Evolutionary conservation across 352 stramenopile species (phyloP).

Genomic region (Aphanomyces stellatus): DNA sequence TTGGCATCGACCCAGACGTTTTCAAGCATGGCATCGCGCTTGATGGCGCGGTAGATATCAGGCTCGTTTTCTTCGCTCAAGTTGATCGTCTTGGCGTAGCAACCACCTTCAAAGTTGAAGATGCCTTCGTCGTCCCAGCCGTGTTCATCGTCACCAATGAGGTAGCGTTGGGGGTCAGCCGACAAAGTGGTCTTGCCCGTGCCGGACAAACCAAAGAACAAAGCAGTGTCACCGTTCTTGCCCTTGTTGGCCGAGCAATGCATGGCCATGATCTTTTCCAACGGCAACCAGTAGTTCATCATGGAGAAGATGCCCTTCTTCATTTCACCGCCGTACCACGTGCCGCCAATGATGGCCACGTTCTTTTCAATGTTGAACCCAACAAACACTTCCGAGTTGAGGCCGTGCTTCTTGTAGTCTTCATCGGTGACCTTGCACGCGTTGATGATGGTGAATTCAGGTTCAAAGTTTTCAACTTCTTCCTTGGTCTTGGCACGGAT

Average conservation of each 20-base stretch:
- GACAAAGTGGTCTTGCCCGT: constrained; percentile 89
- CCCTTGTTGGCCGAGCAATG: constrained; percentile 98
- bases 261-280: constrained; percentile 95
- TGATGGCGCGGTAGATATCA: constrained; percentile 97
- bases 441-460: constrained; percentile 98
- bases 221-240: constrained; percentile 91
- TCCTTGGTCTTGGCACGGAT: constrained; percentile 70
- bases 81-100: constrained; percentile 99
- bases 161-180: constrained; percentile 78
- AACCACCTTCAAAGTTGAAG: constrained; percentile 99
- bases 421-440: constrained; percentile 93
- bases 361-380: constrained; percentile 97
- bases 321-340: constrained; percentile 97
- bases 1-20: constrained; percentile 88
- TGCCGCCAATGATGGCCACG: constrained; percentile 92
- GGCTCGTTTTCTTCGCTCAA: constrained; percentile 93
- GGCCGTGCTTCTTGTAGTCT: constrained; percentile 89
- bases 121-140: constrained; percentile 97
- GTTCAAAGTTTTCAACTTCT: constrained; percentile 90
- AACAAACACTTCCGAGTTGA: constrained; percentile 95
- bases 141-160: constrained; percentile 89
- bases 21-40: constrained; percentile 94
- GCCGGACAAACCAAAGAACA: constrained; percentile 96
- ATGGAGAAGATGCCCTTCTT: constrained; percentile 98
- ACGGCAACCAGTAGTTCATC: constrained; percentile 98